Evolutionary conservation across 257 asterid genomes (phyloP).

Genomic region (Ajuga chamaepitys): DNA sequence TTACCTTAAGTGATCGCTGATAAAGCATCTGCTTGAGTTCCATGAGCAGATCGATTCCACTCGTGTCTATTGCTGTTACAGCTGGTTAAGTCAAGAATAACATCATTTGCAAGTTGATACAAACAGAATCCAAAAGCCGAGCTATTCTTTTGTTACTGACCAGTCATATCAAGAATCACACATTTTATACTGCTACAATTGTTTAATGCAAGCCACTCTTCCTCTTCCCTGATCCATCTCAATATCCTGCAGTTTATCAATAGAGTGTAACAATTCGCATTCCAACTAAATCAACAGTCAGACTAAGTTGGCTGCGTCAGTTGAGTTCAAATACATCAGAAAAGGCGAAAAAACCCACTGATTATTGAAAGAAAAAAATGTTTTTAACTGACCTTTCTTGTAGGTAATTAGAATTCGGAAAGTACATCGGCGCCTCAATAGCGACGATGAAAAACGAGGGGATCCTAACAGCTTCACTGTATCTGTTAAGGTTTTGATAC

Average conservation of each 20-base stretch:
- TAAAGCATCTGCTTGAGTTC: conserved; percentile 57
- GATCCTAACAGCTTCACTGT: conserved; percentile 55
- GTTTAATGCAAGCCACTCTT: conserved; percentile 48
- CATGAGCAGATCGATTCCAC: conserved; percentile 59
- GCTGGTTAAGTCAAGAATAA: conserved; percentile 33
- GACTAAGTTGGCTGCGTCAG: background rate
- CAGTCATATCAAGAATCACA: conserved; percentile 82
- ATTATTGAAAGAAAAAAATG: too few relatives aligned
- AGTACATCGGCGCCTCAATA: conserved; percentile 83
- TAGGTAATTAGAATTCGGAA: conserved; percentile 76
- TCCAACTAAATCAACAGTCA: too few relatives aligned
- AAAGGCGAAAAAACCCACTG: too few relatives aligned
- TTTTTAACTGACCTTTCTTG: conserved; percentile 59
- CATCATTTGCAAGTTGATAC: too few relatives aligned
- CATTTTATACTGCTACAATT: conserved; percentile 35
- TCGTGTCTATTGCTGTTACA: conserved; percentile 83
- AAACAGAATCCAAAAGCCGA: too few relatives aligned
- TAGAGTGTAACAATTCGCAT: background rate
- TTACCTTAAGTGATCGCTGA: conserved; percentile 63
- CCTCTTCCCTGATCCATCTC: conserved; percentile 95
- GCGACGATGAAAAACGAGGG: conserved; percentile 72
- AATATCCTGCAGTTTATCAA: conserved; percentile 39
- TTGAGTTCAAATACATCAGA: background rate
- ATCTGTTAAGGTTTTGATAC: conserved; percentile 62
- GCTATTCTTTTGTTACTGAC: conserved; percentile 23